Conservation (phyloP, 139 green algal species). For the Gonium pectorale region DNA sequence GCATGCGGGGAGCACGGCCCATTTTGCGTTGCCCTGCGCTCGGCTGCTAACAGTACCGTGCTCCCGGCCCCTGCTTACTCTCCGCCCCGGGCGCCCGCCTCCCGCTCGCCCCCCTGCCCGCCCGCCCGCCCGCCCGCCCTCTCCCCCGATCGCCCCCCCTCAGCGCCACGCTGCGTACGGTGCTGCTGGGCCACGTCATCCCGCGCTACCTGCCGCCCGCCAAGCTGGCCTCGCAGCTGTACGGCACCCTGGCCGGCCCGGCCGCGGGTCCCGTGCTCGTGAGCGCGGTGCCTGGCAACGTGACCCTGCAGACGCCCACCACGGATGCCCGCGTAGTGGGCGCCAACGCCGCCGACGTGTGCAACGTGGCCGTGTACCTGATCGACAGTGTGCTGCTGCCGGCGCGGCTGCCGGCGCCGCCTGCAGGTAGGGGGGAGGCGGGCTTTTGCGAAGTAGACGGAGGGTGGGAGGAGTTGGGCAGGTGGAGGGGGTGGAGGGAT, state of each 20-base stretch:
- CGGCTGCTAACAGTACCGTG: no score
- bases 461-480: no score
- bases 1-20: no score
- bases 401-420: background rate
- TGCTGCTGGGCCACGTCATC: conserved; percentile 6
- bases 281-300: background rate
- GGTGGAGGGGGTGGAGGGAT: no score
- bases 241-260: background rate
- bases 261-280: conserved; percentile 5
- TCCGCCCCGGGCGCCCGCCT: background rate
- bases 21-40: no score
- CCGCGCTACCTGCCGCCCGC: background rate
- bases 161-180: background rate
- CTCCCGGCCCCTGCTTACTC: background rate
- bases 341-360: background rate
- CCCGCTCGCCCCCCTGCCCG: no score
- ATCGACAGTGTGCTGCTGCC: conserved; percentile 13
- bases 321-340: background rate
- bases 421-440: no score
- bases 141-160: background rate
- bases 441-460: no score
- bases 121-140: no score
- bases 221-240: conserved; percentile 4
- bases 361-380: background rate
- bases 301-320: conserved; percentile 26